Evolutionary conservation across 257 asterid species (phyloP), one percentile per base, ranked within the genome.

Genomic region (Forsythia suspensa): DNA sequence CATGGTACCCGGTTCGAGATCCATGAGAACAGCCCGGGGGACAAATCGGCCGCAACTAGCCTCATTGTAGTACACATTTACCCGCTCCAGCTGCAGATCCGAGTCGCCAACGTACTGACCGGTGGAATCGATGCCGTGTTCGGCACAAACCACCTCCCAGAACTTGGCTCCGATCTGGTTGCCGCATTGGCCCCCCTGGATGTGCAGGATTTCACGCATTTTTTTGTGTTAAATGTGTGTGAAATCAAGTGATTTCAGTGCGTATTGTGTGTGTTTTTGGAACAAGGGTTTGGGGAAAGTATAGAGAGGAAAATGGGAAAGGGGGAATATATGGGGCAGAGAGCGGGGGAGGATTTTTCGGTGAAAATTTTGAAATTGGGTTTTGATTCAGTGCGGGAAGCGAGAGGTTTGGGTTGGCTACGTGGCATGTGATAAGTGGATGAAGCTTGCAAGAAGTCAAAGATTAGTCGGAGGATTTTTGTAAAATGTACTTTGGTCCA

Each of bases 141-240:
- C 90, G 44, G 90, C 63, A 83, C 90, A 87, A 5, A 87, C 88
- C 1, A 87, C 90, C 48, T 87, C 90, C 90, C 88, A 87, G 80
- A 87, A 87, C 85, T 87, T 87, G 6, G 90, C 85, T 16, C 90
- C 90, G 84, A 87, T 87, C 84, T 87, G 90, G 80, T 87, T 87
- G 77, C 90, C 90, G 77, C 90, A 87, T 37, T 87, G 90, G 44
- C 90, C 90, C 4, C 88, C 90, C 79, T 87, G 88, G 71, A 87
- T 87, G 57, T 87, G 90, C 4, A 87, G 82, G 75, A 87, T 87
- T 78, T 87, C 90, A 37, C 90, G 87, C 90, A 87, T 29, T 87
- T 85, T 82, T 80, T 1, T n/a, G 70, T 39, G 79, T 71, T 68
- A 29, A 29, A 29, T 29, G 34, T 29, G 34, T 29, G 34, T 29